Base-by-base conservation (phyloP, 2,329 filamentous ascomycete genomes). In the Ampelomyces quisqualis region DNA sequence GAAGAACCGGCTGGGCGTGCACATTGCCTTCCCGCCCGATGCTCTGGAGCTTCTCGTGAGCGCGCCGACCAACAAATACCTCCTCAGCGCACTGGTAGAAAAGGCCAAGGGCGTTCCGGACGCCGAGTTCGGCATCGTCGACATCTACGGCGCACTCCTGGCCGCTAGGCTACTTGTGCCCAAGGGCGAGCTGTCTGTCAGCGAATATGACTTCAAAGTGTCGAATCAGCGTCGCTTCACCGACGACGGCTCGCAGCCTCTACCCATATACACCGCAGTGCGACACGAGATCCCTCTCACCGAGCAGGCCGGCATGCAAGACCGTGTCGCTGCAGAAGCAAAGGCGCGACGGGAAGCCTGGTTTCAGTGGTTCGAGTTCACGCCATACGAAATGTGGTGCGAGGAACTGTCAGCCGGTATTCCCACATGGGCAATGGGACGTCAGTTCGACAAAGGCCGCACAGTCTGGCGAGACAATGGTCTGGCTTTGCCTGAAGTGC, bases 311-410 rank as follows among this genome's bases (percentile, higher is more conserved):
- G 58, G 45, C 47, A 68, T 44, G 46, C 68, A 47, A 35, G 66
- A 58, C 35, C 57, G 49, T 38, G 58, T 59, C 66, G 46, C 65
- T 58, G 46, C 57, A 2, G 71, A 75, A 45, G 72, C 68, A 24
- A 71, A 75, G 43, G 74, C 77, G 3, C 70, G 69, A 39, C 70
- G 77, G 45, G 86, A 94, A 59, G 78, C 89, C 2, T 97, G 90
- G 88, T 98, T 97, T 58, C 91, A 98, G 58, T 97, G 93, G 91
- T 96, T 93, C 55, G 93, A 98, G 61, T 70, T 70, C 58, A 94
- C 89, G 0, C 91, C 91, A 0, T 96, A 94, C 60, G 91, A 97
- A 65, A 85, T 96, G 64, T 96, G 93, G 68, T 95, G 90, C 55
- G 91, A 97, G 67, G 91, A 96, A 60, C 84, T 95, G 35, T 79